These are phyloP conservation scores for Dryas octopetala DNA, from an alignment of 306 rosid species.

Conservation along the genomic window DNA sequence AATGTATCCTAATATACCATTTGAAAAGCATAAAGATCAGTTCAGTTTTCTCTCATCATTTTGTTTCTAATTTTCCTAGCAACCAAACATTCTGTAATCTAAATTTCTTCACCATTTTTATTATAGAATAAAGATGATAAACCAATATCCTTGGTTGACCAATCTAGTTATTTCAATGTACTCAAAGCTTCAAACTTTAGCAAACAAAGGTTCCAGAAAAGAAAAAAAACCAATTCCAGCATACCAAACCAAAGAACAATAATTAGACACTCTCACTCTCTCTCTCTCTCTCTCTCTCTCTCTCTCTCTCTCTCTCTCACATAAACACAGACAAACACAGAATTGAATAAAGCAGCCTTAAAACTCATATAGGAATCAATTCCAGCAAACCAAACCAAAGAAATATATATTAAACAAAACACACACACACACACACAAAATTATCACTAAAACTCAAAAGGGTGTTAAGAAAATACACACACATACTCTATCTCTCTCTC, in stretches of 20 bases:
- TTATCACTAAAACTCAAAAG: neutral
- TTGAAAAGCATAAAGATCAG: too few species aligned
- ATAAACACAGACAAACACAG: neutral
- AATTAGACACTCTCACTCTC: neutral
- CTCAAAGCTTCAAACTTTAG: neutral
- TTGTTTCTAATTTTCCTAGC: too few species aligned
- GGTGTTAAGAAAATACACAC: neutral
- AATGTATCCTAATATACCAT: slow-evolving; percentile 1
- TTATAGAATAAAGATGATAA: neutral
- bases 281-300: neutral
- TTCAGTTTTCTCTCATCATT: too few species aligned
- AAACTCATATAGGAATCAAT: too few species aligned
- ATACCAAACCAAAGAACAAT: neutral
- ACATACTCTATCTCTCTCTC: too few species aligned
- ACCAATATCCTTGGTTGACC: slow-evolving; percentile 12
- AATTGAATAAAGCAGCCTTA: neutral
- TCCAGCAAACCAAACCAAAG: too few species aligned
- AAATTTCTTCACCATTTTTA: neutral
- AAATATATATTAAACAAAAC: too few species aligned
- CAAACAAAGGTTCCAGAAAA: neutral
- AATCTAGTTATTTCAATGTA: slow-evolving; percentile 6
- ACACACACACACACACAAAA: neutral
- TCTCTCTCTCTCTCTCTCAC: neutral
- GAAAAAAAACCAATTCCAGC: neutral
- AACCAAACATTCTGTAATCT: too few species aligned